Conservation (phyloP, 1,284 basidiomycete genomes). For the Ganoderma sp. region DNA sequence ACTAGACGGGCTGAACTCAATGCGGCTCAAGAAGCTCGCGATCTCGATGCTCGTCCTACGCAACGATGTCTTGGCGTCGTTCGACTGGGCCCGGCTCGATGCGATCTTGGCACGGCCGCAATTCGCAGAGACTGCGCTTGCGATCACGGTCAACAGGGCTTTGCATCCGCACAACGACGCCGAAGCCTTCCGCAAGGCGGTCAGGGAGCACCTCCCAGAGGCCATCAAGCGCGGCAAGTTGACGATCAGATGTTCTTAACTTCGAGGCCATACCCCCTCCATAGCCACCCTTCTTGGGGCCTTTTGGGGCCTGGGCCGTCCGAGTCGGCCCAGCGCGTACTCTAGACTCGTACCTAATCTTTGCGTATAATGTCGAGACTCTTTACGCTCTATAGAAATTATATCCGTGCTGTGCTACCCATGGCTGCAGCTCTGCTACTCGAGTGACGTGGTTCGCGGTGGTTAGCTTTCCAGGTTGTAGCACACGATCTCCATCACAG, state of each 20-base stretch:
- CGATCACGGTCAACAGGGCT: constrained; percentile 30
- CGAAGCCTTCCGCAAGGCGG: constrained; percentile 17
- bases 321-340: too few relatives aligned
- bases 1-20: constrained; percentile 21
- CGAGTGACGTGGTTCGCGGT: neutral
- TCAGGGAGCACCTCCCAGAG: constrained; percentile 22
- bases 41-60: constrained; percentile 30
- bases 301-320: too few relatives aligned
- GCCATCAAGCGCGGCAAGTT: constrained; percentile 25
- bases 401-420: neutral
- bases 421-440: neutral
- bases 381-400: neutral
- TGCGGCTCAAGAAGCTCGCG: constrained; percentile 24
- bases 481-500: neutral
- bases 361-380: neutral
- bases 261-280: neutral
- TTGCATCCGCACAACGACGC: constrained; percentile 28
- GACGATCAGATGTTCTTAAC: constrained; percentile 18
- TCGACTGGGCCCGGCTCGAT: constrained; percentile 32
- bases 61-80: constrained; percentile 23
- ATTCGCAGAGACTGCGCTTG: constrained; percentile 22
- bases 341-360: neutral
- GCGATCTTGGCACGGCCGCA: constrained; percentile 18
- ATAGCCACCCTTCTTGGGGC: constrained; percentile 7
- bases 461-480: too few relatives aligned